phyloP scores from a whole-genome alignment of 371 early-diverging fungal genomes.

The Mortierella polycephala region DNA sequence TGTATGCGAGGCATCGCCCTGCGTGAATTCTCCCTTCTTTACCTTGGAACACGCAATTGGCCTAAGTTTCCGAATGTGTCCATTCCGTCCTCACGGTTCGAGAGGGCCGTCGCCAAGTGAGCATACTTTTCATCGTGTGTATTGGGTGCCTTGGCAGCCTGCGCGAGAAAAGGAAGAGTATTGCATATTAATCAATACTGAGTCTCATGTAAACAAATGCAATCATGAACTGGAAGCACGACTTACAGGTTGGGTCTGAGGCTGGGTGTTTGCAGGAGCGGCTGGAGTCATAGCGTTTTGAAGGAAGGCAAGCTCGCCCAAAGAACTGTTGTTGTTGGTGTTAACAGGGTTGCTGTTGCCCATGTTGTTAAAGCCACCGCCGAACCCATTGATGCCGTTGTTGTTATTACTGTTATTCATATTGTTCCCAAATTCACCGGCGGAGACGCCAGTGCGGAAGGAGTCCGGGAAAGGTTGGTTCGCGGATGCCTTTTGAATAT shows the following conservation, averaged over 20 bases:
- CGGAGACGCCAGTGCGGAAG: too few relatives aligned
- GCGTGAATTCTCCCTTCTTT: too few relatives aligned
- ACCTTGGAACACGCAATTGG: slow-evolving; percentile 63
- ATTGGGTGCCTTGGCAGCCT: slow-evolving; percentile 14
- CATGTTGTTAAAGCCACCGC: slow-evolving; percentile 5
- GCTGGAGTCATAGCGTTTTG: slow-evolving; percentile 35
- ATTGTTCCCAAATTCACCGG: too few relatives aligned
- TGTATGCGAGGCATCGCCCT: too few relatives aligned
- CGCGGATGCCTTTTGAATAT: slow-evolving; percentile 51
- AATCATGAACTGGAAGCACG: slow-evolving; percentile 6
- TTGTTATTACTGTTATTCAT: not conserved
- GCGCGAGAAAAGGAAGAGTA: not conserved
- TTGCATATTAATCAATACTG: too few relatives aligned
- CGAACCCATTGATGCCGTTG: slow-evolving; percentile 19
- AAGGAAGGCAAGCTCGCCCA: slow-evolving; percentile 46
- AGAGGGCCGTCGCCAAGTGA: slow-evolving; percentile 23
- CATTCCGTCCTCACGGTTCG: slow-evolving; percentile 60
- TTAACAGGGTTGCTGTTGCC: not conserved
- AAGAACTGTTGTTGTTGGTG: slow-evolving; percentile 13
- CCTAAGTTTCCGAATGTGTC: slow-evolving; percentile 66
- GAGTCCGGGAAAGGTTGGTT: slow-evolving; percentile 16
- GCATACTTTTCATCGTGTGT: slow-evolving; percentile 46
- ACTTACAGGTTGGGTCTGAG: not conserved
- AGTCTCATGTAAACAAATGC: not conserved
- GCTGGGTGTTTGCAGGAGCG: slow-evolving; percentile 16